These are phyloP conservation scores for Cordyceps tenuipes DNA, from an alignment of 2,329 filamentous ascomycete genomes.

Conservation along the genomic window DNA sequence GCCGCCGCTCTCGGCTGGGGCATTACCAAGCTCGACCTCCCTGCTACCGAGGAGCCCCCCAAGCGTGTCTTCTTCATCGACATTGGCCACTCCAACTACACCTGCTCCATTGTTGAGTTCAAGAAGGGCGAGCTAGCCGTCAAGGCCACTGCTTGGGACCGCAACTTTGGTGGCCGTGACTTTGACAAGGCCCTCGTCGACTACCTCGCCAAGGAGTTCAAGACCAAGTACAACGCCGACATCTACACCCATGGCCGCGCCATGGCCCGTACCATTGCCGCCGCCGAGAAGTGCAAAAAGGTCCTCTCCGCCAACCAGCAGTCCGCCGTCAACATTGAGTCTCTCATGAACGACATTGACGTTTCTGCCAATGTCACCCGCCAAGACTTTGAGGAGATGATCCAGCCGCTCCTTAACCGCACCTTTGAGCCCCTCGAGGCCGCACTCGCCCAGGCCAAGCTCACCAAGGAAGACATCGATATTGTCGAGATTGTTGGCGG, in stretches of 20 bases:
- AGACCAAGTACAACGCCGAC: constrained; percentile 96
- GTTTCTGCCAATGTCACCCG: constrained; percentile 83
- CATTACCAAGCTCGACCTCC: constrained; percentile 95
- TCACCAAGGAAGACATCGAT: constrained; percentile 88
- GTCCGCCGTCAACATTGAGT: constrained; percentile 93
- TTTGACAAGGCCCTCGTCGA: constrained; percentile 94
- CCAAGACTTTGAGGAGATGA: constrained; percentile 85
- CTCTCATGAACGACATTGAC: constrained; percentile 95
- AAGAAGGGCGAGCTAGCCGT: constrained; percentile 92
- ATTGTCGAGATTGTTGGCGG: constrained; percentile 88
- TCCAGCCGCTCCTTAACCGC: constrained; percentile 73
- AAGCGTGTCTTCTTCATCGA: constrained; percentile 87
- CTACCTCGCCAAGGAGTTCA: constrained; percentile 92
- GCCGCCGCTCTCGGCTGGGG: constrained; percentile 93
- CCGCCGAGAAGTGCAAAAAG: constrained; percentile 98
- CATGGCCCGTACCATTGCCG: constrained; percentile 73
- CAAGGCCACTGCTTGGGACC: constrained; percentile 86
- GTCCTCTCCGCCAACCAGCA: constrained; percentile 90
- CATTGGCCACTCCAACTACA: constrained; percentile 95
- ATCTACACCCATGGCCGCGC: constrained; percentile 88
- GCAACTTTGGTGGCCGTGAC: constrained; percentile 94
- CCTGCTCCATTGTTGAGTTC: constrained; percentile 89
- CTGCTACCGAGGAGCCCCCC: constrained; percentile 80
- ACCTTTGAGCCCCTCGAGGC: constrained; percentile 72
- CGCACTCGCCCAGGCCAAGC: constrained; percentile 86